These are phyloP conservation scores for Pochonia chlamydosporia DNA, from an alignment of 2,329 filamentous ascomycete genomes.

Conservation along the genomic window DNA sequence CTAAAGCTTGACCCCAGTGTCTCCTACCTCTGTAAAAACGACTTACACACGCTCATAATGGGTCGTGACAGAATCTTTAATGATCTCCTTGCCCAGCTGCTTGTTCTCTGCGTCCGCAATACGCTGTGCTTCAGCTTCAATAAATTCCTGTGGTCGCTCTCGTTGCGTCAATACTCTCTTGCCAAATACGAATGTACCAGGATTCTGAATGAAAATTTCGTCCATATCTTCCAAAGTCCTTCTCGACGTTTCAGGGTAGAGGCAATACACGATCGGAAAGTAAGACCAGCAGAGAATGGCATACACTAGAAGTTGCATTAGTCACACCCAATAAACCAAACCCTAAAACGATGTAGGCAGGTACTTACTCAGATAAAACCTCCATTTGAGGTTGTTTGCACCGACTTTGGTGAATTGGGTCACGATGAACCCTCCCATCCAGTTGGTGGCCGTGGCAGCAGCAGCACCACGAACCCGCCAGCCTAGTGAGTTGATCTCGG, in stretches of 20 bases:
- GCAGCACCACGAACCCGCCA: slow-evolving; percentile 36
- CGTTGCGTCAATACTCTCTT: slow-evolving; percentile 30
- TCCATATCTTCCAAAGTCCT: slow-evolving; percentile 44
- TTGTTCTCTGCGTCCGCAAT: slow-evolving; percentile 15
- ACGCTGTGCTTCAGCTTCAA: slow-evolving; percentile 27
- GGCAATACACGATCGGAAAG: slow-evolving; percentile 36
- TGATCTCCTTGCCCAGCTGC: neutral
- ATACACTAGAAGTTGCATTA: slow-evolving; percentile 16
- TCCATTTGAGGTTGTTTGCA: slow-evolving; percentile 33
- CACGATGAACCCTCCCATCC: slow-evolving; percentile 36
- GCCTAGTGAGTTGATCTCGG: slow-evolving; percentile 35
- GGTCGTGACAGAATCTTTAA: neutral
- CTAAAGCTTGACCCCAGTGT: too few species aligned
- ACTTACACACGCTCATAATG: too few species aligned
- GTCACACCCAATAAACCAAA: too few species aligned
- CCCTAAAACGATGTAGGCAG: too few species aligned
- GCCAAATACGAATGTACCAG: slow-evolving; percentile 25
- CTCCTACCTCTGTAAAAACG: too few species aligned
- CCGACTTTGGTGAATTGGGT: slow-evolving; percentile 39
- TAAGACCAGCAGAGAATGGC: slow-evolving; percentile 27
- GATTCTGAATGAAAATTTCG: slow-evolving; percentile 30
- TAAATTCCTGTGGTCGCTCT: slow-evolving; percentile 26
- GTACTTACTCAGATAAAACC: slow-evolving; percentile 34
- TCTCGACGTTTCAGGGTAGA: slow-evolving; percentile 44
- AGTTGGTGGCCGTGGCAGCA: slow-evolving; percentile 38